phyloP scores from a whole-genome alignment of 2,329 filamentous ascomycete genomes.

The Stagonosporopsis rhizophila region DNA sequence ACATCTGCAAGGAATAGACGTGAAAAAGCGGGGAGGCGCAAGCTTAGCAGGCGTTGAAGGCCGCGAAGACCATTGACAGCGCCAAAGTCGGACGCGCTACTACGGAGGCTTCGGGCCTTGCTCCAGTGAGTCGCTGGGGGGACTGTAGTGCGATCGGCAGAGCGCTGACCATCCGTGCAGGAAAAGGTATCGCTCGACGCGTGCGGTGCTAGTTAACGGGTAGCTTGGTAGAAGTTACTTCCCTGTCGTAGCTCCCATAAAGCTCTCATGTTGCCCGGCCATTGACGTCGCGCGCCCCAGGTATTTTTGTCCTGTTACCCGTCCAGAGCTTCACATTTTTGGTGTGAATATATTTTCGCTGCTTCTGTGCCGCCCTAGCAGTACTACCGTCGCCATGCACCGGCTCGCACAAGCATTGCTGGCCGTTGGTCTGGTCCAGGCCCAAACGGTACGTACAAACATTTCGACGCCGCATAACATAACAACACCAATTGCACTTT shows the following conservation, averaged over 20 bases:
- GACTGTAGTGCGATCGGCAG: conserved; percentile 34
- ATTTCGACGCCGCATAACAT: conserved; percentile 13
- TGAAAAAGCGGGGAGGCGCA: conserved; percentile 15
- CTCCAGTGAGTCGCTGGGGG: conserved; percentile 26
- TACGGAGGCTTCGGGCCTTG: conserved; percentile 23
- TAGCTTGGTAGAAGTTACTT: conserved; percentile 22
- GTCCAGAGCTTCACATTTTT: conserved; percentile 20
- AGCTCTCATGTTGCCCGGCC: conserved; percentile 26
- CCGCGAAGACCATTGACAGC: conserved; percentile 3
- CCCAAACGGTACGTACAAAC: conserved; percentile 40
- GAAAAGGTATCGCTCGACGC: conserved; percentile 21
- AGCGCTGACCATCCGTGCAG: conserved; percentile 24
- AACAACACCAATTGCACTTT: conserved; percentile 19
- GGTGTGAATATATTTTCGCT: conserved; percentile 20
- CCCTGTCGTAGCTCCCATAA: conserved; percentile 23
- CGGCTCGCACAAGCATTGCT: conserved; percentile 47
- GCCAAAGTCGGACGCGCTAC: conserved; percentile 16
- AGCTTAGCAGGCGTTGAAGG: conserved; percentile 14
- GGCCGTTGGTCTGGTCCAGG: conserved; percentile 38
- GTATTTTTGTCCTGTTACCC: conserved; percentile 20
- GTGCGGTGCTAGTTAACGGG: conserved; percentile 22
- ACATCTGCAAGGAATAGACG: conserved; percentile 15
- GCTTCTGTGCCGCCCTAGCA: conserved; percentile 24
- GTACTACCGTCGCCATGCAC: conserved; percentile 40
- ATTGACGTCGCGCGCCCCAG: conserved; percentile 22